Percentiles rank a stretch among this genome's conserved stretches.
phyloP scores from a whole-genome alignment of 2,329 filamentous ascomycete species.

The Monosporascus sp. region DNA sequence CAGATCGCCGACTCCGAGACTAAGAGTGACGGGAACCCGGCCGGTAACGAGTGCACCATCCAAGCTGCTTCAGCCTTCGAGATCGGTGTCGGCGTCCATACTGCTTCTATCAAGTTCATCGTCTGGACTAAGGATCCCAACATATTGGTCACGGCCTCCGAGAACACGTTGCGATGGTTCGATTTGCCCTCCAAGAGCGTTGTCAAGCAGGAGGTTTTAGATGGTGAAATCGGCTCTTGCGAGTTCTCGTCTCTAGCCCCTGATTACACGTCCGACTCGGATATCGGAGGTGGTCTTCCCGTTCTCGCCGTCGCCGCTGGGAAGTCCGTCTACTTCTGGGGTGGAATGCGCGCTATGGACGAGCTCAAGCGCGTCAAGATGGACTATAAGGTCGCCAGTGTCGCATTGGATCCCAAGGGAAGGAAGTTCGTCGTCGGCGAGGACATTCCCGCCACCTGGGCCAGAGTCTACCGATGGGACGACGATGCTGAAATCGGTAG shows the following conservation, averaged over 20 bases:
- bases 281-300: slow-evolving; percentile 62
- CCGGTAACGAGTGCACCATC: slow-evolving; percentile 39
- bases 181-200: slow-evolving; percentile 74
- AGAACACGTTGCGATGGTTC: slow-evolving; percentile 93
- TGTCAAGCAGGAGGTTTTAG: slow-evolving; percentile 71
- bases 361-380: slow-evolving; percentile 76
- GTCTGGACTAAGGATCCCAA: slow-evolving; percentile 90
- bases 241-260: slow-evolving; percentile 72
- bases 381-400: slow-evolving; percentile 82
- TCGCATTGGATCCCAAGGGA: slow-evolving; percentile 77
- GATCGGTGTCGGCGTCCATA: slow-evolving; percentile 80
- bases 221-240: slow-evolving; percentile 85
- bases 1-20: slow-evolving; percentile 28
- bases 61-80: slow-evolving; percentile 68
- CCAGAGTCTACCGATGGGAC: slow-evolving; percentile 88
- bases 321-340: slow-evolving; percentile 90
- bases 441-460: slow-evolving; percentile 86
- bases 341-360: slow-evolving; percentile 64
- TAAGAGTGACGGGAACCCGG: slow-evolving; percentile 23
- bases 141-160: slow-evolving; percentile 83
- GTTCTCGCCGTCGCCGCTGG: slow-evolving; percentile 90
- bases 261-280: slow-evolving; percentile 51
- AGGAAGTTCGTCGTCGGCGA: slow-evolving; percentile 86
- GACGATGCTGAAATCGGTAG: slow-evolving; percentile 71
- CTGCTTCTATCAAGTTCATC: slow-evolving; percentile 89